Percentiles rank a stretch among this genome's conserved stretches.
phyloP scores from a whole-genome alignment of 1,284 basidiomycete genomes.

The Chalciporus sp. region DNA sequence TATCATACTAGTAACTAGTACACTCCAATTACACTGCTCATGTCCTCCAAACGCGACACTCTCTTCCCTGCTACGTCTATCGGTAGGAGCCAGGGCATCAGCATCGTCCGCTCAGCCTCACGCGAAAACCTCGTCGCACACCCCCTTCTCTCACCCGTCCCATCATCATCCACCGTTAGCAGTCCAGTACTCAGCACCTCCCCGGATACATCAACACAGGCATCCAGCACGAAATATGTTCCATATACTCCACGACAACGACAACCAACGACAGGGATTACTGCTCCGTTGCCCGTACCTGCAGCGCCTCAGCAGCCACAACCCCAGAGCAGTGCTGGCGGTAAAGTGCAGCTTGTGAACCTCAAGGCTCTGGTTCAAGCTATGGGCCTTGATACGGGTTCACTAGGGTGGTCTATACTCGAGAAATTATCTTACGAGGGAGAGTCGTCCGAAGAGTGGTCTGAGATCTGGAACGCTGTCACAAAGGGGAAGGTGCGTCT shows the following conservation, averaged over 20 bases:
- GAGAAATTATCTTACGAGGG: conserved; percentile 74
- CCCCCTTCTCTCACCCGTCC: conserved; percentile 53
- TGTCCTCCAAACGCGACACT: conserved; percentile 36
- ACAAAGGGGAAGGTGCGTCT: conserved; percentile 66
- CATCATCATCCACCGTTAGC: background rate
- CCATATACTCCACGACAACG: conserved; percentile 60
- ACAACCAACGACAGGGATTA: conserved; percentile 49
- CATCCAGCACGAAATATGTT: conserved; percentile 43
- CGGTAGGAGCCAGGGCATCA: conserved; percentile 47
- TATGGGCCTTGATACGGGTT: conserved; percentile 69
- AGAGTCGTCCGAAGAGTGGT: conserved; percentile 68
- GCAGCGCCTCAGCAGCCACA: conserved; percentile 40
- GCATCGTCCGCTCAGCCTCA: conserved; percentile 49
- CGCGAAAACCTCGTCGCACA: conserved; percentile 63
- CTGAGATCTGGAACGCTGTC: conserved; percentile 70
- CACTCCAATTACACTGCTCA: conserved; percentile 9
- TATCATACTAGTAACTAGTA: no score
- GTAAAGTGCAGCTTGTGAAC: conserved; percentile 75
- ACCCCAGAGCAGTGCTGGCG: conserved; percentile 59
- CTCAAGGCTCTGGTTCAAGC: conserved; percentile 80
- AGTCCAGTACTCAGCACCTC: conserved; percentile 22
- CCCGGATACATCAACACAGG: conserved; percentile 30
- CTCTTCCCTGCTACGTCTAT: conserved; percentile 56
- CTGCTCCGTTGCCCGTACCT: conserved; percentile 42
- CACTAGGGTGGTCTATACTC: conserved; percentile 82